Evolutionary conservation across 768 basidiomycete genomes (phyloP).

Genomic region (Strobilomyces dryophilus): DNA sequence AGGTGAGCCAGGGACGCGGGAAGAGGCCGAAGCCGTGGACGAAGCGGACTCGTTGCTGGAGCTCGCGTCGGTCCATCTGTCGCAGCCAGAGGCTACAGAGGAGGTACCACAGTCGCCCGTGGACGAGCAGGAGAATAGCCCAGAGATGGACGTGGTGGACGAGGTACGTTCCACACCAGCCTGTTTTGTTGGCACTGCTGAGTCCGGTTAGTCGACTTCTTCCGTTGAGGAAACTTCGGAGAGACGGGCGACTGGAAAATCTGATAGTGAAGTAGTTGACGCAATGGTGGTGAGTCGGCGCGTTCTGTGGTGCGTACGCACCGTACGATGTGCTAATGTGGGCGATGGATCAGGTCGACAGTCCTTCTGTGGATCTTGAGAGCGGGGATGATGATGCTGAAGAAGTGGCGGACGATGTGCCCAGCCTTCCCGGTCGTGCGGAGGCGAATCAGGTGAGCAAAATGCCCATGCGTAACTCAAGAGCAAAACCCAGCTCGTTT

Average conservation of each 20-base stretch:
- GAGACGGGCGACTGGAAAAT: not conserved
- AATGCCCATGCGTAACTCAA: too few species aligned
- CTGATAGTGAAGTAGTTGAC: not conserved
- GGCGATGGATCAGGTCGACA: not conserved
- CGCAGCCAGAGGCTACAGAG: not conserved
- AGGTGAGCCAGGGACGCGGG: not conserved
- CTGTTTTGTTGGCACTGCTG: not conserved
- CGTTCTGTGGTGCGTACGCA: not conserved
- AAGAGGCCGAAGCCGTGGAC: not conserved
- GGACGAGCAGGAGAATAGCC: not conserved
- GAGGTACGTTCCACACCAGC: slow-evolving; percentile 9
- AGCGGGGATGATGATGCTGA: not conserved
- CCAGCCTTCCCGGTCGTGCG: too few species aligned
- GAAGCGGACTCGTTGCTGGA: slow-evolving; percentile 20
- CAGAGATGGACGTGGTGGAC: not conserved
- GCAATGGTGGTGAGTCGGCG: slow-evolving; percentile 6
- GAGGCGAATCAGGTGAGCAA: too few species aligned
- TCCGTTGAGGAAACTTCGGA: not conserved
- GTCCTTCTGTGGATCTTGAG: not conserved
- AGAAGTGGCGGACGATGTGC: too few species aligned
- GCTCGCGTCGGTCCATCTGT: slow-evolving; percentile 25
- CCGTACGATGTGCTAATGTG: not conserved
- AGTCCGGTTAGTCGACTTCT: slow-evolving; percentile 1
- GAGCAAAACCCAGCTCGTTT: too few species aligned
- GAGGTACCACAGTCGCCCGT: not conserved